Conservation (phyloP, 805 yeast species). For the Saccharomycopsis fodiens region DNA sequence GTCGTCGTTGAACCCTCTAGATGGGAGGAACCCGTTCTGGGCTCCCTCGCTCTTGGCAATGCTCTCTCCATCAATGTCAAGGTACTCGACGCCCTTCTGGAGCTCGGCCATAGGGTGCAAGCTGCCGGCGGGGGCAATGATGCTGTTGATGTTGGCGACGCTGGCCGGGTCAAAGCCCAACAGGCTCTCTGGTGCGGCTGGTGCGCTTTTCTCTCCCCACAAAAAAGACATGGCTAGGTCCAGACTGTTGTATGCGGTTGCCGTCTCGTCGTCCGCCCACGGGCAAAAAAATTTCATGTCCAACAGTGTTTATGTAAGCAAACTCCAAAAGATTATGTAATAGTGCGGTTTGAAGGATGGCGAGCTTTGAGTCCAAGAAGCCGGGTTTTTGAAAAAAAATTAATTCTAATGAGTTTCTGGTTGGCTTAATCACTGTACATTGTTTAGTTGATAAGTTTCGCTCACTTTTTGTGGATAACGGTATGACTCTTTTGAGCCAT, state of each 20-base stretch:
- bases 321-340: no score
- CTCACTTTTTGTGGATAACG: no score
- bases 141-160: slow-evolving; percentile 54
- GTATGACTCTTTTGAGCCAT: no score
- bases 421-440: no score
- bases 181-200: slow-evolving; percentile 6
- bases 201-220: slow-evolving; percentile 15
- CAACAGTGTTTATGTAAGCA: no score
- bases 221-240: slow-evolving; percentile 16
- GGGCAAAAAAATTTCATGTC: neutral
- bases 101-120: slow-evolving; percentile 91
- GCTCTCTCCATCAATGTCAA: slow-evolving; percentile 82
- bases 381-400: no score
- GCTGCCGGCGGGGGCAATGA: slow-evolving; percentile 49
- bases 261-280: neutral
- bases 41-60: slow-evolving; percentile 76
- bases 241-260: neutral
- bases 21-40: slow-evolving; percentile 74
- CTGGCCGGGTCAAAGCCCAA: slow-evolving; percentile 60
- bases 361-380: no score
- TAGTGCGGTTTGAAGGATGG: no score
- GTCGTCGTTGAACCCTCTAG: slow-evolving; percentile 98
- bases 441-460: no score
- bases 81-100: slow-evolving; percentile 80
- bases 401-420: no score